Conservation (phyloP, 2,329 filamentous ascomycete genomes). For the Aureobasidium sp. region DNA sequence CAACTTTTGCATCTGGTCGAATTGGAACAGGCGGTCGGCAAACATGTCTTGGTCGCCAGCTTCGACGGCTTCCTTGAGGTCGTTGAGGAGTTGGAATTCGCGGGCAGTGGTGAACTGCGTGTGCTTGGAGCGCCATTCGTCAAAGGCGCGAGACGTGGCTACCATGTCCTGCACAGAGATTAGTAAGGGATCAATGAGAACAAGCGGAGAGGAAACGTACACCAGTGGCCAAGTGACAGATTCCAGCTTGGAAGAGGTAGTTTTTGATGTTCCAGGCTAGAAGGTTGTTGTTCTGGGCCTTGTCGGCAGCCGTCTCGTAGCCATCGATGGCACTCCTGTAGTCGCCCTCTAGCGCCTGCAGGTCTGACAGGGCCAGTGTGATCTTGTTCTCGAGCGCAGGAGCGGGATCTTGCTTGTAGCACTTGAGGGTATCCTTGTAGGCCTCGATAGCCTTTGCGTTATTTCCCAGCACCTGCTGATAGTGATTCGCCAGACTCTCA, state of each 20-base stretch:
- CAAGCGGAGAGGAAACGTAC: conserved; percentile 22
- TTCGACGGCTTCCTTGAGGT: conserved; percentile 68
- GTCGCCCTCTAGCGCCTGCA: conserved; percentile 71
- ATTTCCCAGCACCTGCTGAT: conserved; percentile 74
- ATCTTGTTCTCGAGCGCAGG: conserved; percentile 88
- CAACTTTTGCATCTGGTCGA: conserved; percentile 83
- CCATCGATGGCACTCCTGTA: conserved; percentile 75
- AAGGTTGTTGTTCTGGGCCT: conserved; percentile 77
- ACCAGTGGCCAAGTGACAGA: conserved; percentile 71
- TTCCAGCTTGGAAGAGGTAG: conserved; percentile 87
- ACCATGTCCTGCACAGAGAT: conserved; percentile 56
- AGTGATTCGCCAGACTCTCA: conserved; percentile 79
- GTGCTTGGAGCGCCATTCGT: conserved; percentile 74
- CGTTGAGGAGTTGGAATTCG: conserved; percentile 72
- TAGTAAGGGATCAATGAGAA: neutral
- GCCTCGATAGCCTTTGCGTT: conserved; percentile 68
- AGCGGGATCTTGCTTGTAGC: conserved; percentile 84
- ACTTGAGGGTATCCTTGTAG: conserved; percentile 65
- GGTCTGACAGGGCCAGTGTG: conserved; percentile 83
- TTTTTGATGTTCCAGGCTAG: conserved; percentile 95
- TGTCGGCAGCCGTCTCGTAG: conserved; percentile 72
- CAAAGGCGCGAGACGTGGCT: conserved; percentile 67
- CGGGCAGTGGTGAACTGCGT: conserved; percentile 66
- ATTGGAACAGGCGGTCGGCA: conserved; percentile 78
- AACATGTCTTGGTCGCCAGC: conserved; percentile 74